phyloP scores from a whole-genome alignment of 2,329 filamentous ascomycete species.

The Scorias spongiosa region DNA sequence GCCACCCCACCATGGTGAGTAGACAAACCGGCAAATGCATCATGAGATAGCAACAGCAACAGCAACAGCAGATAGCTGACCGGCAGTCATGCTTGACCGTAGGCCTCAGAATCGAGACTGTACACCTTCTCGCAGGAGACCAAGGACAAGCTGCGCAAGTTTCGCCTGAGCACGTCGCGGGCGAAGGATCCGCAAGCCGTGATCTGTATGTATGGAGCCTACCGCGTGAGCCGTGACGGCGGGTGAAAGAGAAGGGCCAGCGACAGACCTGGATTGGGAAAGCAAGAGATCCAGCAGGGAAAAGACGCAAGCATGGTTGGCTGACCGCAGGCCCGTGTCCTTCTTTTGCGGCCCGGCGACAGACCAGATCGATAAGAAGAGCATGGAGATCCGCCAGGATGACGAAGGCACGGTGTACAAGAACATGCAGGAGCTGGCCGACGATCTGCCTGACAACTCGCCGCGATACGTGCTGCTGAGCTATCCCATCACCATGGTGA shows the following conservation, averaged over 20 bases:
- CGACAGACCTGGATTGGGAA: neutral
- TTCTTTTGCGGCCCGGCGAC: constrained; percentile 7
- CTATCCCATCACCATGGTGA: constrained; percentile 75
- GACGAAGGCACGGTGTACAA: constrained; percentile 70
- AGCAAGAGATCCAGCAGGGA: neutral
- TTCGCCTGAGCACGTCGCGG: constrained; percentile 78
- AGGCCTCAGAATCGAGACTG: constrained; percentile 66
- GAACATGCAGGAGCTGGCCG: constrained; percentile 62
- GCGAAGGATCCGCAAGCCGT: constrained; percentile 77
- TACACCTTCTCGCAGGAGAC: constrained; percentile 90
- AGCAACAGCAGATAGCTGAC: too few species aligned
- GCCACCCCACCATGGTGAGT: too few species aligned
- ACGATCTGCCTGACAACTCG: constrained; percentile 83
- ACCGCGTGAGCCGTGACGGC: neutral
- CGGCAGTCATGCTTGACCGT: too few species aligned
- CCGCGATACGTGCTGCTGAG: constrained; percentile 82
- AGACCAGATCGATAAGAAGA: constrained; percentile 86
- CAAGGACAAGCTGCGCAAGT: constrained; percentile 81
- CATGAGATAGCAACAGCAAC: too few species aligned
- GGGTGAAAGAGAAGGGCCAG: neutral
- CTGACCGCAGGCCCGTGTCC: neutral
- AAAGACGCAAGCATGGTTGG: neutral
- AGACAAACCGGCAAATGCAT: too few species aligned
- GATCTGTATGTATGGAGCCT: constrained; percentile 56
- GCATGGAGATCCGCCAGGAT: constrained; percentile 72